Evolutionary conservation across 192 early-diverging fungal species (phyloP), one percentile per base, ranked within the genome.

Genomic region (Funneliformis geosporum): DNA sequence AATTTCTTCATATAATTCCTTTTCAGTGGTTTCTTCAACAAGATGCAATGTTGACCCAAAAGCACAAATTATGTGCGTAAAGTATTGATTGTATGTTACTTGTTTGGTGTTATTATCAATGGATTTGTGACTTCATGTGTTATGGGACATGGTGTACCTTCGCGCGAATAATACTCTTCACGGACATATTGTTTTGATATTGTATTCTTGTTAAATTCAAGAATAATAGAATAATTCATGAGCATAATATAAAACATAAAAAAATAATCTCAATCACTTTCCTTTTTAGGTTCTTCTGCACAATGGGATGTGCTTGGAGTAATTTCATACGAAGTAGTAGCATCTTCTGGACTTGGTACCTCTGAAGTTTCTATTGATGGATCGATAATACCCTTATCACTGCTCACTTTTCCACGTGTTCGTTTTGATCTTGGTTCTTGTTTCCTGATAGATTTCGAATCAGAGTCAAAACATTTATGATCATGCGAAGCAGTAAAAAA

Each of bases 81-180:
- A 75, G 44, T 75, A 75, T 75, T 75, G 8, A 75, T 75, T 40
- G 44, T 60, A 60, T 75, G 59, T 27, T 75, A 27, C 33, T 0
- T 38, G n/a, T n/a, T n/a, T n/a, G 73, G 47, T 23, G n/a, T 60
- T 27, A 75, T 40, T 11, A 75, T 75, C 9, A 75, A 47, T 4
- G 73, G 16, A 60, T 46, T 39, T 75, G 73, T 61, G 55, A 61
- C 59, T 75, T 16, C 5, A 61, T 14, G 28, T 44, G 59, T 60
- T 59, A 33, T 75, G 4, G 73, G 39, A 75, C 59, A 75, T 61
- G 73, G 25, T 75, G 73, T 75, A 46, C 46, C 5, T 75, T 75
- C 65, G 2, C 8, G 65, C 1, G 65, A 67, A 67, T 67, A 5
- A 67, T 16, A 16, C 16, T 38, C 65, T 67, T 40, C 12, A 67